phyloP scores from a whole-genome alignment of 2,329 filamentous ascomycete species.

The Neonectria coccinea region DNA sequence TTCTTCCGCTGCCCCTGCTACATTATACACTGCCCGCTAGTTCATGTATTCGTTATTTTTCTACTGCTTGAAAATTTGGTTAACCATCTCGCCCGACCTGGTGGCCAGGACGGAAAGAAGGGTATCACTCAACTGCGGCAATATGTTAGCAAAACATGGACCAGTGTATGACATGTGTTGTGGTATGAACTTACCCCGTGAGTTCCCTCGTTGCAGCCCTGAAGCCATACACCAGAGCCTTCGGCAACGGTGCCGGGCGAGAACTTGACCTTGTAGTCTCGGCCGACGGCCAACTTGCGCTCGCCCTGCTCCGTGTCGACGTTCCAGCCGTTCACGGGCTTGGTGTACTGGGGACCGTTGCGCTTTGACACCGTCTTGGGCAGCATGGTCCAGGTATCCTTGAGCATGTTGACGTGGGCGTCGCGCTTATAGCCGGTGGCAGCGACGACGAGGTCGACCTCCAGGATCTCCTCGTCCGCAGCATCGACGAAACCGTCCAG shows the following conservation, averaged over 20 bases:
- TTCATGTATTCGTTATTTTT: slow-evolving; percentile 37
- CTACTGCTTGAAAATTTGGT: slow-evolving; percentile 72
- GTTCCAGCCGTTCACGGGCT: slow-evolving; percentile 56
- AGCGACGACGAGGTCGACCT: slow-evolving; percentile 85
- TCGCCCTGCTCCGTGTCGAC: slow-evolving; percentile 53
- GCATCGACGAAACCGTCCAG: slow-evolving; percentile 55
- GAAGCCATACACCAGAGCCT: slow-evolving; percentile 87
- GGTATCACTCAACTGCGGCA: slow-evolving; percentile 77
- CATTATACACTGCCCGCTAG: slow-evolving; percentile 40
- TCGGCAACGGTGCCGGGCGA: slow-evolving; percentile 73
- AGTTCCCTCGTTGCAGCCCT: slow-evolving; percentile 92
- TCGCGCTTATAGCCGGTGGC: slow-evolving; percentile 88
- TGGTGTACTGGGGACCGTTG: slow-evolving; percentile 45
- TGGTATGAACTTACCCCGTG: slow-evolving; percentile 78
- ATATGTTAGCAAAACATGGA: slow-evolving; percentile 35
- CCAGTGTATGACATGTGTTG: slow-evolving; percentile 5
- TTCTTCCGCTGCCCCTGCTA: slow-evolving; percentile 44
- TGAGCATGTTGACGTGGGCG: slow-evolving; percentile 82
- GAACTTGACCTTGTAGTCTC: slow-evolving; percentile 85
- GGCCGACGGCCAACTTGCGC: slow-evolving; percentile 72
- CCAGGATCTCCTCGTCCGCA: slow-evolving; percentile 68
- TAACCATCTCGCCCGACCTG: slow-evolving; percentile 81
- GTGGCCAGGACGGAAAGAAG: slow-evolving; percentile 82
- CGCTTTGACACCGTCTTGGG: slow-evolving; percentile 58
- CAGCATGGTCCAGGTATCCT: slow-evolving; percentile 73